Evolutionary conservation across 768 basidiomycete species (phyloP).

Genomic region (Lactarius indigo): DNA sequence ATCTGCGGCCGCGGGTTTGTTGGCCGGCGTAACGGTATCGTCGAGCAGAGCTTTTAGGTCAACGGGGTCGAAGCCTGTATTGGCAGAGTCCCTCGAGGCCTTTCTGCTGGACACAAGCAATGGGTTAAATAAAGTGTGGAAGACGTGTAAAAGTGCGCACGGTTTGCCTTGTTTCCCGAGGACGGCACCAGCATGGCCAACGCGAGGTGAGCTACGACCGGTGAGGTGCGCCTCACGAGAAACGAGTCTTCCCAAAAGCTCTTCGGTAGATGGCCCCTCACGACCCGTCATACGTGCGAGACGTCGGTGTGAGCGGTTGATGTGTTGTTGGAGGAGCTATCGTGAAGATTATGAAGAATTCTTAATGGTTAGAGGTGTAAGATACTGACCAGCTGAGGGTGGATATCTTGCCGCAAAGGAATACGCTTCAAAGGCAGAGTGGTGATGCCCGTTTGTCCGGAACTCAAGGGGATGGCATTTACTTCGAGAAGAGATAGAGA

Average conservation of each 20-base stretch:
- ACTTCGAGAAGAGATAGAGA: conserved; percentile 36
- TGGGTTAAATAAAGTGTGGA: neutral
- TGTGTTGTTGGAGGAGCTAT: conserved; percentile 65
- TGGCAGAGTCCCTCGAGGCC: conserved; percentile 7
- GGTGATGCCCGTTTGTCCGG: conserved; percentile 33
- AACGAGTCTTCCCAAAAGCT: conserved; percentile 44
- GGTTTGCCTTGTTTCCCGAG: conserved; percentile 25
- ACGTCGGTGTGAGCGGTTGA: conserved; percentile 62
- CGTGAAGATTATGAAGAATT: neutral
- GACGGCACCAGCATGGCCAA: conserved; percentile 8
- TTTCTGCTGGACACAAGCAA: neutral
- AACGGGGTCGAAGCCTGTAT: conserved; percentile 34
- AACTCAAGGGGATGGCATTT: conserved; percentile 42
- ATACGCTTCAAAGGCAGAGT: conserved; percentile 43
- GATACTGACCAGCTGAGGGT: conserved; percentile 43
- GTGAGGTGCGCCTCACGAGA: conserved; percentile 35
- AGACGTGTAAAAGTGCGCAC: neutral
- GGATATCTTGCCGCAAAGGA: conserved; percentile 33
- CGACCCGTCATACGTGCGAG: conserved; percentile 68
- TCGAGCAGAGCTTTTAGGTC: conserved; percentile 37
- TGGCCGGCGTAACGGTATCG: conserved; percentile 42
- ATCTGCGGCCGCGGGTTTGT: conserved; percentile 41
- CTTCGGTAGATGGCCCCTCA: conserved; percentile 44
- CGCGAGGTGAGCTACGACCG: neutral
- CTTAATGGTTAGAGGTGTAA: too few species aligned